Evolutionary conservation across 225 moss, liverwort and hornwort species (phyloP).

Genomic region (Lunularia cruciata): DNA sequence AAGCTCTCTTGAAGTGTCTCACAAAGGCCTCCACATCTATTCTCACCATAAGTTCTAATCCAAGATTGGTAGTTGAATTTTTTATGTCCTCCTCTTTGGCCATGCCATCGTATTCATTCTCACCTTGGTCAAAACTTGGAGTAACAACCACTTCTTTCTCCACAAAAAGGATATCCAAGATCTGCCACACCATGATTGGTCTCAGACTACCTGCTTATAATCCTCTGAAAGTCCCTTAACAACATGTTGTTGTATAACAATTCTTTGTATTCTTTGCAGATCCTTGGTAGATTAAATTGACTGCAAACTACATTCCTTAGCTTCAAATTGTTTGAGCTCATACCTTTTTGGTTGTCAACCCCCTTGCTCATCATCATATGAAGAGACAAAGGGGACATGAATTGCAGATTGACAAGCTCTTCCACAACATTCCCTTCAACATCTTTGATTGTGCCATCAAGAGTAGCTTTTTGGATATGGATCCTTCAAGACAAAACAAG

Average conservation of each 20-base stretch:
- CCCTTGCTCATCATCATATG: conserved; percentile 94
- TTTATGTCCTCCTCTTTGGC: background rate
- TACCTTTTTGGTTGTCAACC: conserved; percentile 33
- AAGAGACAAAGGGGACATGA: conserved; percentile 73
- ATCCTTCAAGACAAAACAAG: conserved; percentile 68
- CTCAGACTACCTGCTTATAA: conserved; percentile 63
- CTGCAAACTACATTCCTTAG: conserved; percentile 71
- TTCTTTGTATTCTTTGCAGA: conserved; percentile 77
- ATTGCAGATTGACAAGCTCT: conserved; percentile 81
- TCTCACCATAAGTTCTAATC: conserved; percentile 58
- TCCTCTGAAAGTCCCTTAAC: conserved; percentile 57
- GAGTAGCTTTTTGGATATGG: conserved; percentile 71
- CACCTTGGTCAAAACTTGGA: conserved; percentile 26
- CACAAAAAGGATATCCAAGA: conserved; percentile 76
- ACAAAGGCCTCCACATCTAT: too few species aligned
- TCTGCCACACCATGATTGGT: conserved; percentile 91
- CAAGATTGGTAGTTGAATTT: conserved; percentile 22
- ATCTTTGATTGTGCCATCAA: conserved; percentile 80
- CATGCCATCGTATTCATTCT: background rate
- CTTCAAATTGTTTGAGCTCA: conserved; percentile 32
- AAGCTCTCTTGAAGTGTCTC: too few species aligned
- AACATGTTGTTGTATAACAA: conserved; percentile 70
- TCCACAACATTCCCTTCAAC: conserved; percentile 63
- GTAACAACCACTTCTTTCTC: conserved; percentile 34
- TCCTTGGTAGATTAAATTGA: conserved; percentile 56